Percentiles rank a stretch among this genome's conserved stretches.
Conservation (phyloP, 2,329 filamentous ascomycete species). For the Aspergillus thermomutatus region DNA sequence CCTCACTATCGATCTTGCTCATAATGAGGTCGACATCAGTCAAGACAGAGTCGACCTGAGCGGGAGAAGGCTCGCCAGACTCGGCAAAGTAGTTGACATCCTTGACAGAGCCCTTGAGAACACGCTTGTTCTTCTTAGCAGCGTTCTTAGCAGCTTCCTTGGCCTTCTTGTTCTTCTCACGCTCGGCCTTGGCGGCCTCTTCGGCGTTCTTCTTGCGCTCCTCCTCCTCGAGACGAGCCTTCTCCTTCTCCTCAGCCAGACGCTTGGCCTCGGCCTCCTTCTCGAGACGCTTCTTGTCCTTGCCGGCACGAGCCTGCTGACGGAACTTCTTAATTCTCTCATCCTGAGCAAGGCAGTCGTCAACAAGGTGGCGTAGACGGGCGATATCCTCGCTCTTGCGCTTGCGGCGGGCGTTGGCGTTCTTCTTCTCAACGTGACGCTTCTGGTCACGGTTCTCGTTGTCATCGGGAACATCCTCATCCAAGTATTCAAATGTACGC, state of each 20-base stretch:
- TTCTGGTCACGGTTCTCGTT: constrained; percentile 99
- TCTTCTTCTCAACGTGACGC: constrained; percentile 97
- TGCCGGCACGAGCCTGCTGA: constrained; percentile 83
- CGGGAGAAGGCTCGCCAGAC: constrained; percentile 66
- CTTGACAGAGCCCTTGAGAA: constrained; percentile 89
- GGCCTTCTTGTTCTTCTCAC: constrained; percentile 85
- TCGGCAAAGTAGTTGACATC: constrained; percentile 93
- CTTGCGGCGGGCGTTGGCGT: constrained; percentile 96
- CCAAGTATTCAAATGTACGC: constrained; percentile 95
- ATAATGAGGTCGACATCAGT: constrained; percentile 84
- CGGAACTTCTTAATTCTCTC: constrained; percentile 98
- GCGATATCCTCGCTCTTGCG: constrained; percentile 98
- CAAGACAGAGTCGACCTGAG: constrained; percentile 77
- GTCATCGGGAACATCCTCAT: constrained; percentile 98
- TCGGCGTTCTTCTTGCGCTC: constrained; percentile 78
- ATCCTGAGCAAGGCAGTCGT: constrained; percentile 78
- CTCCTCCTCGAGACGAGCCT: constrained; percentile 80
- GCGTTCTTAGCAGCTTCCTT: constrained; percentile 99
- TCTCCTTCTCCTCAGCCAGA: constrained; percentile 77
- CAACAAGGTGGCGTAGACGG: constrained; percentile 83
- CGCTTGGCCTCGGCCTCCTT: constrained; percentile 89
- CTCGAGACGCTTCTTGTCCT: constrained; percentile 92
- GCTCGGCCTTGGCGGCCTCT: constrained; percentile 77
- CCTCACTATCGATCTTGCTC: constrained; percentile 83
- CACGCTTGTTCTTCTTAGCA: constrained; percentile 99